phyloP scores from a whole-genome alignment of 2,329 filamentous ascomycete species.

The Phialophora macrospora region DNA sequence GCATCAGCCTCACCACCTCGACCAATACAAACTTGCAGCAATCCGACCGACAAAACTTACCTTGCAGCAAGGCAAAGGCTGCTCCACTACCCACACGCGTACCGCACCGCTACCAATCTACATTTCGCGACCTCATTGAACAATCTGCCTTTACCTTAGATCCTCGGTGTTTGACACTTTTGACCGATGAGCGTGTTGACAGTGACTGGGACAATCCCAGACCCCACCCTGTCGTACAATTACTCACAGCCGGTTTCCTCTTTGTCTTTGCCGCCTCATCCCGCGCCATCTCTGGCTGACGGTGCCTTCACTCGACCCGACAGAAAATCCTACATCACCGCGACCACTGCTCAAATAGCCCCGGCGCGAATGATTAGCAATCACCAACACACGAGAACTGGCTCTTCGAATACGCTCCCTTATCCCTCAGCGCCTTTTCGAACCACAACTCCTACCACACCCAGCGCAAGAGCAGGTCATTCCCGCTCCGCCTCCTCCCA shows the following conservation, averaged over 20 bases:
- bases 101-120: constrained; percentile 4
- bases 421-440: constrained; percentile 19
- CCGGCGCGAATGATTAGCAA: constrained; percentile 29
- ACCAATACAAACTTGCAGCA: constrained; percentile 6
- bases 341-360: constrained; percentile 25
- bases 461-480: constrained; percentile 16
- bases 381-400: constrained; percentile 36
- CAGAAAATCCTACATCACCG: constrained; percentile 26
- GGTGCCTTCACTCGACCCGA: constrained; percentile 32
- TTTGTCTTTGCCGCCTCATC: constrained; percentile 25
- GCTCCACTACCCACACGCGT: neutral
- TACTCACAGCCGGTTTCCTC: constrained; percentile 24
- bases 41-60: neutral
- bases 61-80: constrained; percentile 7
- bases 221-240: constrained; percentile 33
- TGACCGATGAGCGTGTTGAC: constrained; percentile 38
- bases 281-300: constrained; percentile 27
- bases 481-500: constrained; percentile 30
- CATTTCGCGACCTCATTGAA: neutral
- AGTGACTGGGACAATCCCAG: constrained; percentile 38
- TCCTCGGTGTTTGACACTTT: neutral
- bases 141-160: constrained; percentile 1
- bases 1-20: constrained; percentile 4
- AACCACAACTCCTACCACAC: constrained; percentile 16
- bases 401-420: constrained; percentile 32